A percentile compares a stretch with the other conserved stretches of the same genome.
These are phyloP conservation scores for Trametes coccinea DNA, from an alignment of 768 basidiomycete species.

Conservation along the genomic window DNA sequence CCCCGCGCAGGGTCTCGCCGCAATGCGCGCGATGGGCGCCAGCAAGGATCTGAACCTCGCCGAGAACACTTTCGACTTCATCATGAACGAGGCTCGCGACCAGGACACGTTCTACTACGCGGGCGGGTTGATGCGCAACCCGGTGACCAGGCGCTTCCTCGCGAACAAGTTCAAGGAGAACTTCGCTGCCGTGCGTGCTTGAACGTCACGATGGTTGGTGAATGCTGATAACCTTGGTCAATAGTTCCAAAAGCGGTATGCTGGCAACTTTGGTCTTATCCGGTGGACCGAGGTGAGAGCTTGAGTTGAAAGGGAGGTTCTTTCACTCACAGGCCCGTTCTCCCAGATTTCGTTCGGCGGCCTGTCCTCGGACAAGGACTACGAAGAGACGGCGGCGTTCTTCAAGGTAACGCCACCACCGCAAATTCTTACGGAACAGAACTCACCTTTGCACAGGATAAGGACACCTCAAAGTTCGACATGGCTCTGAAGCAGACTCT, in stretches of 20 bases:
- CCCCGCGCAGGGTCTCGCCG: slow-evolving; percentile 68
- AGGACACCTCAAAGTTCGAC: slow-evolving; percentile 69
- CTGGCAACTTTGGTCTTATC: slow-evolving; percentile 14
- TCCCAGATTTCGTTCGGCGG: slow-evolving; percentile 9
- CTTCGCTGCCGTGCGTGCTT: slow-evolving; percentile 25
- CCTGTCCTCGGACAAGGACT: slow-evolving; percentile 71
- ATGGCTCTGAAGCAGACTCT: slow-evolving; percentile 64
- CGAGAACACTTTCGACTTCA: slow-evolving; percentile 44
- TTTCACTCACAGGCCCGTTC: background rate
- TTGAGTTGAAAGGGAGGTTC: no score
- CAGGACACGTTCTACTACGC: slow-evolving; percentile 39
- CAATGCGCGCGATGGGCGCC: slow-evolving; percentile 53
- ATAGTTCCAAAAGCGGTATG: slow-evolving; percentile 18
- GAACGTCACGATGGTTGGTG: background rate
- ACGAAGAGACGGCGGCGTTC: slow-evolving; percentile 60
- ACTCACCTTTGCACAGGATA: slow-evolving; percentile 41
- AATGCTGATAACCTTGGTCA: no score
- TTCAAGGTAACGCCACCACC: slow-evolving; percentile 61
- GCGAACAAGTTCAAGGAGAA: slow-evolving; percentile 42
- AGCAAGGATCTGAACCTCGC: slow-evolving; percentile 41
- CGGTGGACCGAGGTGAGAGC: slow-evolving; percentile 13
- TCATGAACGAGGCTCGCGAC: slow-evolving; percentile 31
- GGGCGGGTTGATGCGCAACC: slow-evolving; percentile 39
- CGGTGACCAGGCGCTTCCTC: slow-evolving; percentile 37
- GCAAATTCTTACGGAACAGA: no score